These are phyloP conservation scores for Chlamydomonas asymmetrica DNA, from an alignment of 139 green algal genomes.

Conservation along the genomic window DNA sequence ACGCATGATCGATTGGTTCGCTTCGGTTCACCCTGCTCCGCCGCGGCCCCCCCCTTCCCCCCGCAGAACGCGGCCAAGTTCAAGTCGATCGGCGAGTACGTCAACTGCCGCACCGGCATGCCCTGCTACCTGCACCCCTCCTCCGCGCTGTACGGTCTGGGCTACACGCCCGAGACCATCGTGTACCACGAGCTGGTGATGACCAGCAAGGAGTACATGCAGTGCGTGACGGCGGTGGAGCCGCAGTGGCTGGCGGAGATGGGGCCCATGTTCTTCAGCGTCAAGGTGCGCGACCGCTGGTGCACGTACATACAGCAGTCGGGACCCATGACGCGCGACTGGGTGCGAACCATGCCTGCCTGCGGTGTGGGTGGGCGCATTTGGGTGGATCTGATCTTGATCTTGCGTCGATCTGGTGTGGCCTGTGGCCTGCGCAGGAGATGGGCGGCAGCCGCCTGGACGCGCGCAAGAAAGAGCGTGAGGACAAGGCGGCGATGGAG, in stretches of 20 bases:
- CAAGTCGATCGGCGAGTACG: conserved; percentile 89
- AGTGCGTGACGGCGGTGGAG: conserved; percentile 97
- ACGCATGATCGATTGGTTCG: too few species aligned
- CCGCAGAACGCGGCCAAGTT: conserved; percentile 88
- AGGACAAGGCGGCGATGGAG: conserved; percentile 79
- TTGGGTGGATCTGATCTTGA: background rate
- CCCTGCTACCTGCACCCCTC: conserved; percentile 31
- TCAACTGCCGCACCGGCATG: conserved; percentile 75
- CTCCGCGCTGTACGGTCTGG: conserved; percentile 91
- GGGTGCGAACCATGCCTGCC: too few species aligned
- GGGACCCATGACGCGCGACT: too few species aligned
- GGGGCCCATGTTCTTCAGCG: conserved; percentile 97
- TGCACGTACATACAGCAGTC: too few species aligned
- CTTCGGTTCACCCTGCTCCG: too few species aligned
- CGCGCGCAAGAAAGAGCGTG: conserved; percentile 73
- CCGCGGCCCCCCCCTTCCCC: too few species aligned
- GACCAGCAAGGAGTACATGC: conserved; percentile 99
- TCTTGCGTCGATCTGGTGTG: background rate
- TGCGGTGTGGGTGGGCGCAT: background rate
- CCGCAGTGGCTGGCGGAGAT: conserved; percentile 96
- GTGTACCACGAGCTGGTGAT: conserved; percentile 96
- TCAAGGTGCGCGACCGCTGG: conserved; percentile 85
- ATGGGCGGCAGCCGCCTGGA: conserved; percentile 80
- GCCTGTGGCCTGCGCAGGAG: conserved; percentile 31
- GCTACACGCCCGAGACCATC: conserved; percentile 97